phyloP scores from a whole-genome alignment of 2,329 filamentous ascomycete species.

The Ascochyta viciae-villosae region DNA sequence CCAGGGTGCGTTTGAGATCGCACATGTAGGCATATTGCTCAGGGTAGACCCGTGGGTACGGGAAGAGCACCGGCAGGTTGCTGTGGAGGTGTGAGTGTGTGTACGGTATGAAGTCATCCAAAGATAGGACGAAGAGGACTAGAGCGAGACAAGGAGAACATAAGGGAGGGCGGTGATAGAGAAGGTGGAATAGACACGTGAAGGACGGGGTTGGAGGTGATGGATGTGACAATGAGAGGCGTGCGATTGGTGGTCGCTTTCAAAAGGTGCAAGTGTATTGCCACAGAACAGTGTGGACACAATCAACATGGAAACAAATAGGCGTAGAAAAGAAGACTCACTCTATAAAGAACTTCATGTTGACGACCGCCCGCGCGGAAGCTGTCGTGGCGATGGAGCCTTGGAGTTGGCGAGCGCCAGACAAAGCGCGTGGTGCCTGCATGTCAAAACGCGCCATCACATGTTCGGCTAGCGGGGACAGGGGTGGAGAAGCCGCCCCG shows the following conservation, averaged over 20 bases:
- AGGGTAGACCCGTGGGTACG: constrained; percentile 77
- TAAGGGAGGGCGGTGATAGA: no score
- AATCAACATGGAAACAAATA: neutral
- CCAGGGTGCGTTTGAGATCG: constrained; percentile 86
- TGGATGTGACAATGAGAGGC: neutral
- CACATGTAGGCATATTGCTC: constrained; percentile 73
- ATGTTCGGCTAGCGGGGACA: constrained; percentile 12
- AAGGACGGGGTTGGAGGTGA: neutral
- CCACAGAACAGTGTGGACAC: no score
- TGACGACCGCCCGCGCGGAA: constrained; percentile 26
- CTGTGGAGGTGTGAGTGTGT: constrained; percentile 46
- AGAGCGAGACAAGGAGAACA: no score
- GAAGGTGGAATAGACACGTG: no score
- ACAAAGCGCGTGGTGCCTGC: constrained; percentile 20
- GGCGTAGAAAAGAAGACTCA: constrained; percentile 45
- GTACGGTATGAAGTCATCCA: neutral
- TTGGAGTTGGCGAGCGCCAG: constrained; percentile 15
- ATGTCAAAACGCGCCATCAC: constrained; percentile 13
- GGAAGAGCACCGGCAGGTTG: constrained; percentile 74
- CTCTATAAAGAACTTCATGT: constrained; percentile 81
- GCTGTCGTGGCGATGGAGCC: constrained; percentile 26
- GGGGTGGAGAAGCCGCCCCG: constrained; percentile 5
- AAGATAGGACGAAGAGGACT: neutral
- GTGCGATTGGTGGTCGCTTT: neutral
- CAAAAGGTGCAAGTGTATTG: neutral